phyloP scores from a whole-genome alignment of 805 yeast species.

The Cyberlindnera meyerae region DNA sequence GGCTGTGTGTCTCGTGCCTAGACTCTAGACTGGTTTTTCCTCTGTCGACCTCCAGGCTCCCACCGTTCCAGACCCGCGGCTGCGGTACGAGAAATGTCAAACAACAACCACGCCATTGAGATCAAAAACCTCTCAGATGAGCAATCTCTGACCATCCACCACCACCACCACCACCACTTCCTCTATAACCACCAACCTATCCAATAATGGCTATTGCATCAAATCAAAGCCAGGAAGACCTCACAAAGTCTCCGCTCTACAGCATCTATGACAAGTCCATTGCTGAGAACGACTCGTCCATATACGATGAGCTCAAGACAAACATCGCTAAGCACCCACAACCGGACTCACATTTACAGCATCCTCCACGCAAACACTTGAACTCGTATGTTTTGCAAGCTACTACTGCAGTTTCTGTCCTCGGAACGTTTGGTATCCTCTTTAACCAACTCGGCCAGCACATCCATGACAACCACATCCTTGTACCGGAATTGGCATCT shows the following conservation, averaged over 20 bases:
- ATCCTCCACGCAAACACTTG: constrained; percentile 1
- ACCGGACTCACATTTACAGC: not conserved
- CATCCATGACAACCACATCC: constrained; percentile 45
- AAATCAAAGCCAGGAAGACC: constrained; percentile 9
- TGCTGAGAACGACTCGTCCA: constrained; percentile 10
- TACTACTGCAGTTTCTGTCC: constrained; percentile 15
- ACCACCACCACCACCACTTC: no score
- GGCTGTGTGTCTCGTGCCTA: no score
- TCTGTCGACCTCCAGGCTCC: no score
- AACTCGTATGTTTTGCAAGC: constrained; percentile 1
- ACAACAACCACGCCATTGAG: no score
- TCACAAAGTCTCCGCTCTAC: constrained; percentile 15
- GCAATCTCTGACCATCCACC: no score
- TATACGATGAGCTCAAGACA: constrained; percentile 14
- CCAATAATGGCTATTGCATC: not conserved
- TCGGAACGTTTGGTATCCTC: constrained; percentile 44
- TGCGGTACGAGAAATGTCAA: no score
- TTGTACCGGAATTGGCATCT: constrained; percentile 36
- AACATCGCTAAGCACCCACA: constrained; percentile 13
- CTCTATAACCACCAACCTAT: no score
- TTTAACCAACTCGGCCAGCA: constrained; percentile 50
- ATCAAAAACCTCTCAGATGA: no score
- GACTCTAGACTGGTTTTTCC: no score
- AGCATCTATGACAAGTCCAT: constrained; percentile 12
- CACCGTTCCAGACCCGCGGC: no score